Evolutionary conservation across 78 protist genomes (phyloP), one percentile per base, ranked within the genome.

Genomic region (Anaeramoeba flamelloides): DNA sequence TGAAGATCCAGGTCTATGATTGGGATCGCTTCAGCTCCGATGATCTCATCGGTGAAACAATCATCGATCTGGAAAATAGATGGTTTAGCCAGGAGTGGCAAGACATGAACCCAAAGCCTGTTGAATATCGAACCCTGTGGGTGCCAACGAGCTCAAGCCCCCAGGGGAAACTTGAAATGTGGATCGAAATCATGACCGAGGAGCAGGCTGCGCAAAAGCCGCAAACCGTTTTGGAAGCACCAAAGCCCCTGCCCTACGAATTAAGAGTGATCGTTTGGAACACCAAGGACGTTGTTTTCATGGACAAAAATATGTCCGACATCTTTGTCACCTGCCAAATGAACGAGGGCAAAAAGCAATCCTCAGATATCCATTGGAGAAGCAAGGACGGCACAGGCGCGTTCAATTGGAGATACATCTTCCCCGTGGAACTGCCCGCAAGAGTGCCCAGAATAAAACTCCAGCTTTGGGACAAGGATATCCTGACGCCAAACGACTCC

Each of bases 391-490:
- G 86, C 3, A 79, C 17, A 81, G 86, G 86, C 3, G 4, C 78
- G 36, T 83, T 83, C 85, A 83, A 83, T 38, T 83, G 86, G 86
- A 37, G 86, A 2, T 4, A 77, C 39, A 40, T 79, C 3, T 83
- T 83, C 83, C 86, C 82, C 30, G 86, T 83, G 36, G 22, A 2
- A 2, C 53, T 83, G n/a, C 86, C 86, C 22, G 32, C 3, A n/a
- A 39, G 40, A 33, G 76, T 83, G 22, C 86, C 86, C 31, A 81
- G 86, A 17, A 36, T 83, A 30, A 80, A 83, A 3, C 36, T 80
- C 80, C 86, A 83, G 81, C 40, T 83, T 1, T 83, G 86, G 86
- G 86, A 83, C 83, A 4, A 83, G 83, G 82, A 78, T 41, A 1
- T 83, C 39, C 38, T 83, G 36, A 36, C 2, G 77, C 83, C 86